Evolutionary conservation across 179 eudicot genomes (phyloP).

Genomic region (Silene vulgaris): DNA sequence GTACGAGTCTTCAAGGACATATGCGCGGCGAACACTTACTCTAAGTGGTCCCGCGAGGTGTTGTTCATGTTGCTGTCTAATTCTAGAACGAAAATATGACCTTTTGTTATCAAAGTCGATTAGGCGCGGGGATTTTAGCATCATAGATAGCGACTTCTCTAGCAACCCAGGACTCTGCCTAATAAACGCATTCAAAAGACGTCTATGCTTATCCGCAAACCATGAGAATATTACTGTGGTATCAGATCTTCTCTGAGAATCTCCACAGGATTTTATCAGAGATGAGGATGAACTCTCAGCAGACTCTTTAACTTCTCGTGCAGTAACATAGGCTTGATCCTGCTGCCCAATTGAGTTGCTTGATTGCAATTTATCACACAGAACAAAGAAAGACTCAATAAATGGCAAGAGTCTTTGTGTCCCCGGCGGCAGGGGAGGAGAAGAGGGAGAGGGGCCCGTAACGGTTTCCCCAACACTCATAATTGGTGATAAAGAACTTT

Average conservation of each 20-base stretch:
- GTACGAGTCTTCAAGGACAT: slow-evolving; percentile 93
- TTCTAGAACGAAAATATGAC: slow-evolving; percentile 87
- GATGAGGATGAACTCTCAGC: slow-evolving; percentile 42
- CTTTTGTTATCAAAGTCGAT: slow-evolving; percentile 97
- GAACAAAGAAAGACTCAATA: slow-evolving; percentile 90
- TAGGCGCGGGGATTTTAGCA: slow-evolving; percentile 84
- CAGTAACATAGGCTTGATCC: slow-evolving; percentile 63
- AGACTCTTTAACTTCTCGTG: slow-evolving; percentile 80
- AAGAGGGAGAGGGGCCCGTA: slow-evolving; percentile 47
- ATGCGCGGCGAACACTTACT: slow-evolving; percentile 86
- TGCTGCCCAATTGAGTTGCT: slow-evolving; percentile 49
- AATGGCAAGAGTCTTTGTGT: slow-evolving; percentile 84
- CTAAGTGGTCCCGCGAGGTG: slow-evolving; percentile 84
- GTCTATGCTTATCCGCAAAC: slow-evolving; percentile 90
- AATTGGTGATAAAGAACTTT: slow-evolving; percentile 49
- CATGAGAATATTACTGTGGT: slow-evolving; percentile 55
- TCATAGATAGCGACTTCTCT: slow-evolving; percentile 88
- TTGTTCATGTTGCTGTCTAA: slow-evolving; percentile 94
- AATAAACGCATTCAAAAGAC: slow-evolving; percentile 85
- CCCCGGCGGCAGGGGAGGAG: slow-evolving; percentile 92
- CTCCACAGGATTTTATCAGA: slow-evolving; percentile 37
- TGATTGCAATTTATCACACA: slow-evolving; percentile 89
- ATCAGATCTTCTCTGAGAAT: slow-evolving; percentile 48
- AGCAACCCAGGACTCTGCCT: slow-evolving; percentile 87
- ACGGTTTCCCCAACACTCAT: slow-evolving; percentile 52